A percentile compares a stretch with the other conserved stretches of the same genome.
phyloP scores from a whole-genome alignment of 1,284 basidiomycete species.

The Ustilago bromivora region DNA sequence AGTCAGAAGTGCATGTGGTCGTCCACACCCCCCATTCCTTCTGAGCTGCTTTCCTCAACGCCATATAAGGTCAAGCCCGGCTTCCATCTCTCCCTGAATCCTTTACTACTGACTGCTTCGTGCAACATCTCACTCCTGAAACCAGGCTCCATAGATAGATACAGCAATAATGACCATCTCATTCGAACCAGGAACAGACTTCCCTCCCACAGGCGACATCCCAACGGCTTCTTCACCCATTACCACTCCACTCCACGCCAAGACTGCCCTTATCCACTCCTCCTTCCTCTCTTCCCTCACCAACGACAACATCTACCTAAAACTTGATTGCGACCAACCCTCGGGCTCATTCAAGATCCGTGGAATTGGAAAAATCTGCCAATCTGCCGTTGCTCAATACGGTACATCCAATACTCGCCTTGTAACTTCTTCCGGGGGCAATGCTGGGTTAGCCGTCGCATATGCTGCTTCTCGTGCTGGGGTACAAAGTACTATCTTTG shows the following conservation, averaged over 20 bases:
- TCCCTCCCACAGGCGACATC: conserved; percentile 1
- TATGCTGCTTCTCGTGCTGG: conserved; percentile 54
- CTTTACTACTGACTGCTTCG: too few species aligned
- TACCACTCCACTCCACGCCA: conserved; percentile 7
- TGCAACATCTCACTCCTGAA: too few species aligned
- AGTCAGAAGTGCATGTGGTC: neutral
- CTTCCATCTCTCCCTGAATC: too few species aligned
- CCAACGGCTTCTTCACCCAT: neutral
- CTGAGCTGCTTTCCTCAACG: too few species aligned
- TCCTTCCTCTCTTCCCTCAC: conserved; percentile 15
- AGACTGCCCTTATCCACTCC: conserved; percentile 31
- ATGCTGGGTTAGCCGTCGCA: conserved; percentile 66
- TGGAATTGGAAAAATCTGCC: conserved; percentile 53
- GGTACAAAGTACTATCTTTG: conserved; percentile 61
- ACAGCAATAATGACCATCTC: conserved; percentile 12
- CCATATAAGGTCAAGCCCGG: too few species aligned
- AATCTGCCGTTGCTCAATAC: neutral
- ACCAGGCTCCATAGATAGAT: too few species aligned
- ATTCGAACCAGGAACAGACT: neutral
- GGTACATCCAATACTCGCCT: conserved; percentile 47
- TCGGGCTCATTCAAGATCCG: conserved; percentile 67
- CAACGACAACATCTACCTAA: conserved; percentile 62
- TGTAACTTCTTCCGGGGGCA: conserved; percentile 65
- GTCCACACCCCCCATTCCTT: too few species aligned
- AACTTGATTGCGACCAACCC: conserved; percentile 67